phyloP scores from a whole-genome alignment of 129 eudicot species.

The Lactuca sativa region DNA sequence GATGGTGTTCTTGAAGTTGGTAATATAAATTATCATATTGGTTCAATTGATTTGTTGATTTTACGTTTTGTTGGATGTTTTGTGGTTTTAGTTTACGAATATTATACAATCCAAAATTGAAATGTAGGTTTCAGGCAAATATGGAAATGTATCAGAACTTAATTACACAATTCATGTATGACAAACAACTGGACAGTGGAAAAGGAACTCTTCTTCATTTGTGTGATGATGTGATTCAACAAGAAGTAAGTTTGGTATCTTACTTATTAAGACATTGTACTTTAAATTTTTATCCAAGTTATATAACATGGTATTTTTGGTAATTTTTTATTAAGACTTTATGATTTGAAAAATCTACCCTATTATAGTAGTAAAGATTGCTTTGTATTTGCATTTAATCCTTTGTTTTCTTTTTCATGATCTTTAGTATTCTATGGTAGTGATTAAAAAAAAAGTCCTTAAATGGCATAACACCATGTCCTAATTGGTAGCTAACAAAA shows the following conservation, averaged over 20 bases:
- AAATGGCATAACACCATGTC: too few relatives aligned
- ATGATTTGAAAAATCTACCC: too few relatives aligned
- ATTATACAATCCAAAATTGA: constrained; percentile 6
- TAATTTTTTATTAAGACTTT: not conserved
- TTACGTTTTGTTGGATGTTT: not conserved
- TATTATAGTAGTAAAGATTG: too few relatives aligned
- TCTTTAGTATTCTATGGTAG: not conserved
- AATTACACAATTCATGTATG: constrained; percentile 92
- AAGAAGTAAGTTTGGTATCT: constrained; percentile 60
- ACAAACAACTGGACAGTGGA: constrained; percentile 96
- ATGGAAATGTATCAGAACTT: constrained; percentile 82
- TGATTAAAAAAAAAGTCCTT: not conserved
- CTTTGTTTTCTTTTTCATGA: not conserved
- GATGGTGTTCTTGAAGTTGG: too few relatives aligned
- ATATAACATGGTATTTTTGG: not conserved
- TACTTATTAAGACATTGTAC: not conserved
- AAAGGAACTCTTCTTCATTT: constrained; percentile 97
- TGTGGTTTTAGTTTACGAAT: constrained; percentile 3
- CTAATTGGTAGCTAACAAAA: not conserved
- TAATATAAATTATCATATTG: not conserved
- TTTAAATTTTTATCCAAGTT: too few relatives aligned
- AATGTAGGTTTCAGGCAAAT: constrained; percentile 82
- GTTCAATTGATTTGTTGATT: not conserved
- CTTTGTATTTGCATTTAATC: not conserved
- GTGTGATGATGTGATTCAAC: constrained; percentile 98